Conservation (phyloP, 257 asterid genomes). For the Solanum etuberosum region DNA sequence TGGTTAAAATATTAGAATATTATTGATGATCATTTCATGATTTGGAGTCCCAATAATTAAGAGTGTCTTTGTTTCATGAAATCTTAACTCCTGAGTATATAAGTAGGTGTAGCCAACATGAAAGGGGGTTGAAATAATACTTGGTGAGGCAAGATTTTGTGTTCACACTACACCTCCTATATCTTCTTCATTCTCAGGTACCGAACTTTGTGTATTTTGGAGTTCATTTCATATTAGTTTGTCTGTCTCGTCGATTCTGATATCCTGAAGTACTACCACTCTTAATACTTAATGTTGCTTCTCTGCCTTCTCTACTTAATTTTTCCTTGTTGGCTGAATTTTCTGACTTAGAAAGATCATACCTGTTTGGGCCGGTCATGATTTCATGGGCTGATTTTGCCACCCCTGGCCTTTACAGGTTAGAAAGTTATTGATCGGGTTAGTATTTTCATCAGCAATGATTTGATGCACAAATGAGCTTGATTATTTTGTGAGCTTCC, state of each 20-base stretch:
- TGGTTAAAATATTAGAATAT: not conserved
- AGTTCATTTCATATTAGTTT: not conserved
- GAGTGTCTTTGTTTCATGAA: not conserved
- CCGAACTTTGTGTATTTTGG: not conserved
- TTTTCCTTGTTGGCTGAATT: not conserved
- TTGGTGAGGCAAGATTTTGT: not conserved
- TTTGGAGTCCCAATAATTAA: not conserved
- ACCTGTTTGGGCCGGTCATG: not conserved
- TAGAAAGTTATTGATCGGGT: not conserved
- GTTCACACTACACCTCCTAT: not conserved
- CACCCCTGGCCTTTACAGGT: not conserved
- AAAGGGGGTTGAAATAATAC: not conserved
- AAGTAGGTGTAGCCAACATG: not conserved
- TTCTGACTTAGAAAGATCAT: not conserved
- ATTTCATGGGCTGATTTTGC: too few species aligned
- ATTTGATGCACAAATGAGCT: not conserved
- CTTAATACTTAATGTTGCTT: not conserved
- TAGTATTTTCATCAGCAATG: not conserved
- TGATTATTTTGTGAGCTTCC: not conserved
- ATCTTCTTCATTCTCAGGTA: not conserved
- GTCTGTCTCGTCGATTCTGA: not conserved
- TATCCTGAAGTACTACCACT: not conserved
- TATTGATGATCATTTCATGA: not conserved
- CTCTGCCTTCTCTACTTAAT: not conserved
- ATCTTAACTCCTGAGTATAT: not conserved